Conservation (phyloP, 2,329 filamentous ascomycete genomes). For the Scleromitrula shiraiana region DNA sequence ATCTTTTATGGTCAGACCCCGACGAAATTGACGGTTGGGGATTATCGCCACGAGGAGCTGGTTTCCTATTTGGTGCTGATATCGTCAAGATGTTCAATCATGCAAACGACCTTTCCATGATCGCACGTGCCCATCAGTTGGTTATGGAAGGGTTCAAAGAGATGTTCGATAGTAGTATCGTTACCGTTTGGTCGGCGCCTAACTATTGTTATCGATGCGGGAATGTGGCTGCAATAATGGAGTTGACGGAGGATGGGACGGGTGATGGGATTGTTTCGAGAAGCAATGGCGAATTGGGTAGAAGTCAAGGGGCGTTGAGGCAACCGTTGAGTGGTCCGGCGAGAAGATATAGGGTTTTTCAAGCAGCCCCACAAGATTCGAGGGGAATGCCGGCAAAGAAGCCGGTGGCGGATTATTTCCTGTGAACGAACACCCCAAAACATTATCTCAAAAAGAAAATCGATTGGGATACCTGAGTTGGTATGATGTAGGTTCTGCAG, state of each 20-base stretch:
- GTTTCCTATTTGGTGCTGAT: constrained; percentile 90
- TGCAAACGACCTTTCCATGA: constrained; percentile 82
- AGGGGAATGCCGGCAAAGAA: constrained; percentile 99
- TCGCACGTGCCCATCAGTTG: constrained; percentile 90
- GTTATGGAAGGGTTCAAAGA: constrained; percentile 99
- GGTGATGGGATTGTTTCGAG: constrained; percentile 45
- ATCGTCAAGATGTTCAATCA: constrained; percentile 97
- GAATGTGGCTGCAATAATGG: constrained; percentile 90
- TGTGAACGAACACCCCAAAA: constrained; percentile 42
- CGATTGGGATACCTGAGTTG: not conserved
- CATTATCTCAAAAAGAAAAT: too few species aligned
- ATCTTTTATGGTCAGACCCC: constrained; percentile 94
- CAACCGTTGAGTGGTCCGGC: constrained; percentile 65
- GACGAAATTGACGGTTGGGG: constrained; percentile 98
- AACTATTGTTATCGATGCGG: constrained; percentile 93
- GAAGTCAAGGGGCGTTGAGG: constrained; percentile 45
- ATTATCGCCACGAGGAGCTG: constrained; percentile 66
- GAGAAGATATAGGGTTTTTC: constrained; percentile 87
- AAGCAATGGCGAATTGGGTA: constrained; percentile 39
- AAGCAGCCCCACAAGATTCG: constrained; percentile 91
- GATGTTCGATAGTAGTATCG: constrained; percentile 94
- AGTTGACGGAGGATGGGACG: constrained; percentile 80
- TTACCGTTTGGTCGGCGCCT: constrained; percentile 97
- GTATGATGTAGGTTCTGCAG: not conserved
- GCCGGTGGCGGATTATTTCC: constrained; percentile 93